Evolutionary conservation across 2,329 filamentous ascomycete genomes (phyloP).

Genomic region (Calonectria pseudoreteaudii): DNA sequence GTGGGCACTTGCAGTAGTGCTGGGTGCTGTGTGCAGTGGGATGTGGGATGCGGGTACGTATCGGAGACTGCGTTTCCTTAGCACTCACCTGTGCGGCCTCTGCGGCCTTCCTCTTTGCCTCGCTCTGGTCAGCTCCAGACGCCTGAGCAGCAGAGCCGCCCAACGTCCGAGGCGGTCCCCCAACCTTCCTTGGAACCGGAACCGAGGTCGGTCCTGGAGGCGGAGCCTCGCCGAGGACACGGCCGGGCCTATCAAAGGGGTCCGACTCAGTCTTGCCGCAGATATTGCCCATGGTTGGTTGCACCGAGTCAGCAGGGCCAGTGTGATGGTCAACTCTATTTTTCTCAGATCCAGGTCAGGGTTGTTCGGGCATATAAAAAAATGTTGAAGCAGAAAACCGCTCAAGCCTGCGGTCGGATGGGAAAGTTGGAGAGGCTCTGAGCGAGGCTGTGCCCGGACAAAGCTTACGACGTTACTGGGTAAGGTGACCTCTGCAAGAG

Average conservation of each 20-base stretch:
- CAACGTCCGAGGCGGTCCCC: constrained; percentile 72
- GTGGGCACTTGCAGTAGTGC: not conserved
- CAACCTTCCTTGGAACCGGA: constrained; percentile 64
- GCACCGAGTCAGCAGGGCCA: not conserved
- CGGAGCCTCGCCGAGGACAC: constrained; percentile 71
- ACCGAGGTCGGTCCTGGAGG: constrained; percentile 61
- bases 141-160: constrained; percentile 60
- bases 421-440: not conserved
- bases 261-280: constrained; percentile 83
- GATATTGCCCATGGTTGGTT: constrained; percentile 83
- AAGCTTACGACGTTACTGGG: constrained; percentile 8
- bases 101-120: constrained; percentile 80
- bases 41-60: not conserved
- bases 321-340: not conserved
- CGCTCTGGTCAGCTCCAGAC: constrained; percentile 52
- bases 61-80: not conserved
- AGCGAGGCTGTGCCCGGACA: not conserved
- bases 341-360: not conserved
- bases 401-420: not conserved
- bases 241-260: constrained; percentile 78
- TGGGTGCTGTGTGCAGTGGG: not conserved
- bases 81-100: constrained; percentile 83
- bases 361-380: not conserved
- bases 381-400: not conserved
- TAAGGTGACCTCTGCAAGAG: not conserved